Conservation (phyloP, 106 monocot genomes). For the Allium sativum region DNA sequence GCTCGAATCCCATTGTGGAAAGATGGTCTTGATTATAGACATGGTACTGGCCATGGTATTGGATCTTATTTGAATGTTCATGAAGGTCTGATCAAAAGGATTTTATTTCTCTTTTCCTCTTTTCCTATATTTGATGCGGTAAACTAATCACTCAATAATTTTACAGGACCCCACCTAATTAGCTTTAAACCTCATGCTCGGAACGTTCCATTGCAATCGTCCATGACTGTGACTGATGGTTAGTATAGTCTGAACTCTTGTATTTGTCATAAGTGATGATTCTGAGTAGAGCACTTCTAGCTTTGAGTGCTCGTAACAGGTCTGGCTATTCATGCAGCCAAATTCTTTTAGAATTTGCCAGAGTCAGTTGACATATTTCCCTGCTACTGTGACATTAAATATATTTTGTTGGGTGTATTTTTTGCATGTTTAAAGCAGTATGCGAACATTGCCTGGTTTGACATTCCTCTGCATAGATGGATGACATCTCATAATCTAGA, state of each 20-base stretch:
- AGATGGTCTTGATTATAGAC: constrained; percentile 88
- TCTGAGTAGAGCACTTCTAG: too few species aligned
- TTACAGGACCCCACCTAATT: constrained; percentile 88
- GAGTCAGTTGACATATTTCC: too few species aligned
- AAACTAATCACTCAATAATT: constrained; percentile 3
- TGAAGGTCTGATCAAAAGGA: constrained; percentile 48
- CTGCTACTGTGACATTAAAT: too few species aligned
- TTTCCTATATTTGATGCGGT: neutral
- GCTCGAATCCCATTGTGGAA: constrained; percentile 90
- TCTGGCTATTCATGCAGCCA: too few species aligned
- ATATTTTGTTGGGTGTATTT: too few species aligned
- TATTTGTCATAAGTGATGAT: too few species aligned
- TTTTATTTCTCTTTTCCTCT: constrained; percentile 3
- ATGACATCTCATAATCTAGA: too few species aligned
- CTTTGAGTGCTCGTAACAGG: too few species aligned
- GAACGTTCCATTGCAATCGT: constrained; percentile 74
- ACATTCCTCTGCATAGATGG: too few species aligned
- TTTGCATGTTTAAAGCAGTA: too few species aligned
- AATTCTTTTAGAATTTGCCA: too few species aligned
- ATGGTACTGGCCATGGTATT: constrained; percentile 96
- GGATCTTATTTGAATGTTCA: constrained; percentile 94
- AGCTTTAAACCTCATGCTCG: constrained; percentile 86
- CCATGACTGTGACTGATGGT: constrained; percentile 99
- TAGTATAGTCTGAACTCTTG: constrained; percentile 8
- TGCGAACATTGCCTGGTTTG: too few species aligned